Conservation (phyloP, 2,329 filamentous ascomycete genomes). For the Diplocarpon rosae region DNA sequence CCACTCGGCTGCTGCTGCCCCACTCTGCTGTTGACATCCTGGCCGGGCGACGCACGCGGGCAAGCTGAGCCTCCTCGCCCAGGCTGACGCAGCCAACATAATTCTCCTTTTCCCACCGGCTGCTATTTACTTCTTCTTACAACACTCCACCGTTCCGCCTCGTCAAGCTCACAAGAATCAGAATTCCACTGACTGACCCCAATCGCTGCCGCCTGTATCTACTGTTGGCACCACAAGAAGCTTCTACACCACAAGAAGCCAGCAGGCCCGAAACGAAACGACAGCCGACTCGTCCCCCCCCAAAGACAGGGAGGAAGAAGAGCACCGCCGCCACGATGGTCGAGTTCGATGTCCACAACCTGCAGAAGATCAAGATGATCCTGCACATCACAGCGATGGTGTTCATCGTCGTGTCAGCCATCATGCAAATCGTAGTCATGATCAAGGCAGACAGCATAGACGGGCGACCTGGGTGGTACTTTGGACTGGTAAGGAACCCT, state of each 20-base stretch:
- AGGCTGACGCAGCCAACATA: too few species aligned
- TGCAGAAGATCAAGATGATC: conserved; percentile 38
- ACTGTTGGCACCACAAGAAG: too few species aligned
- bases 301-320: neutral
- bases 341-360: conserved; percentile 25
- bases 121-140: neutral
- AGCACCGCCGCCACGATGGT: conserved; percentile 11
- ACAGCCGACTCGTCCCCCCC: too few species aligned
- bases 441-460: conserved; percentile 38
- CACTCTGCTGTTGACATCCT: neutral
- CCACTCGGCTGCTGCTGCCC: neutral
- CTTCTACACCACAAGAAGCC: too few species aligned
- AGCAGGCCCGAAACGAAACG: neutral
- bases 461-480: conserved; percentile 52
- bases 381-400: conserved; percentile 46
- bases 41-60: neutral
- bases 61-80: too few species aligned
- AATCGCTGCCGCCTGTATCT: too few species aligned
- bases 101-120: neutral
- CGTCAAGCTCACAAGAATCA: neutral
- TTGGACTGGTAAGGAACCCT: conserved; percentile 43
- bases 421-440: conserved; percentile 50
- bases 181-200: neutral
- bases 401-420: conserved; percentile 44
- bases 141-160: neutral